Evolutionary conservation across 805 yeast genomes (phyloP), one percentile per base, ranked within the genome.

Genomic region (Scheffersomyces ergatensis): DNA sequence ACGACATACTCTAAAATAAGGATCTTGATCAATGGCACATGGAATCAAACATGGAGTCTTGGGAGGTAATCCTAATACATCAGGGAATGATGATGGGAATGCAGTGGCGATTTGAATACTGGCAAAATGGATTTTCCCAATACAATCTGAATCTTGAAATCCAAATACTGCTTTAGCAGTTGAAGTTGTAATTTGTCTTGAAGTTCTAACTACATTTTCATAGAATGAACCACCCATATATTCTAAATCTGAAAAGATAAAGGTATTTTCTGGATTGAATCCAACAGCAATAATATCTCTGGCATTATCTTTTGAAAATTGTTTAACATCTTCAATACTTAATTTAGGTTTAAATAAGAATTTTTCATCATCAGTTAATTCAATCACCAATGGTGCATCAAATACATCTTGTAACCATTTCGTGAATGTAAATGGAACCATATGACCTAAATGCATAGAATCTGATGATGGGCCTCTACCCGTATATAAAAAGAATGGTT

Each of bases 11-110:
- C 99, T 79, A 74, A 93, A 93, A 66, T 93, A 93, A 23, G 99
- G 98, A 65, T 93, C 99, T 73, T 92, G 99, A 63, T 93, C 99
- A 61, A 93, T 93, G 36, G 99, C 99, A 76, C 99, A 93, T 30
- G 99, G 99, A 63, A 93, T 93, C 63, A 93, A 74, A 66, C 96
- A 89, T 47, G 97, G 98, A 0, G 97, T 89, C 70, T 90, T 93
- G 36, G 82, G 72, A 34, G 95, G 88, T 55, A 83, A 67, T 5
- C 88, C 97, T 53, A 93, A 77, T 18, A 93, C 85, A 48, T 84
- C 96, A 2, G 98, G 99, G 78, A 88, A 93, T 12, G 97, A 87
- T 36, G 92, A 86, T 44, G 97, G 95, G 72, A 93, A 92, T 1
- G 97, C 95, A 14, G 97, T 83, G 19, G 97, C 87, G 57, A 95